Evolutionary conservation across 2,329 filamentous ascomycete species (phyloP), one percentile per base, ranked within the genome.

Genomic region (Rugonectria rugulosa): DNA sequence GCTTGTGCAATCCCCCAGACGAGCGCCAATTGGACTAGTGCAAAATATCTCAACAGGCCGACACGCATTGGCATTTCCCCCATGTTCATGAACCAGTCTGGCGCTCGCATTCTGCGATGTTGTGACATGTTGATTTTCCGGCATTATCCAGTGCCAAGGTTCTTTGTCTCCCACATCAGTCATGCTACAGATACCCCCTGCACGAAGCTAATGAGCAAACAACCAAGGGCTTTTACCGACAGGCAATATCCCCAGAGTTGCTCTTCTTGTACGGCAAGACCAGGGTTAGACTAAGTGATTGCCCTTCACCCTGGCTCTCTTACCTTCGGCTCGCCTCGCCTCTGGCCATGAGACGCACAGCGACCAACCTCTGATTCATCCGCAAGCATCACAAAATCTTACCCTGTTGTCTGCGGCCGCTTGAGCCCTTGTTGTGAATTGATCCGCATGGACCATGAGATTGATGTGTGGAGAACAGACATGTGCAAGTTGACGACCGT

Each of bases 371-470:
- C 11, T 34, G 21, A 31, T n/a, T n/a, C 26, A 37, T 38, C 29
- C 23, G 27, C 46, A 41, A 21, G 34, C 34, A 38, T 17, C 34
- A 31, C 36, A 27, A 27, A 26, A 26, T 24, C 37, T 48, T 47
- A 12, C 26, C 45, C 27, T 50, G 37, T 26, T 43, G 23, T 29
- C 34, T 38, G 24, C 15, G 14, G 21, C 27, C 47, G 31, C 47
- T 50, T 43, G 36, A 14, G 38, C 38, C 20, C 44, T n/a, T 9
- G 31, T 24, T 36, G 40, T 17, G 43, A 54, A 37, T 42, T 38
- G 60, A 57, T 43, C 45, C 55, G 63, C 63, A 66, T 66, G 45
- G 58, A 49, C 57, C 61, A 61, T 47, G 41, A 31, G 55, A 58
- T 63, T 66, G 57, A 37, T 12, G n/a, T 21, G 48, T 53, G 48